Conservation (phyloP, 176 grass and related monocot genomes). For the Carex cristatella region DNA sequence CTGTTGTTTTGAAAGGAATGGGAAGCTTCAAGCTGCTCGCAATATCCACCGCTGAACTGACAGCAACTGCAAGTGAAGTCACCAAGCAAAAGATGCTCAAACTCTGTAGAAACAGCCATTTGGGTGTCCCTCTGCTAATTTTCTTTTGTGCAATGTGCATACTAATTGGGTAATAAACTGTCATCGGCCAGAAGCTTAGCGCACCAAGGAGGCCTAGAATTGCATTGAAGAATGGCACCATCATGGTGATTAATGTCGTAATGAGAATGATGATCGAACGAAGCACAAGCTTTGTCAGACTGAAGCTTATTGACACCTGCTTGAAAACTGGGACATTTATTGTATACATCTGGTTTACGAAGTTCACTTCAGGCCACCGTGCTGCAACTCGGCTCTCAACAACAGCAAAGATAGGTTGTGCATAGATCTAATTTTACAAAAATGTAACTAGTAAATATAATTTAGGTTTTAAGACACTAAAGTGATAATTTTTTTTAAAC, state of each 20-base stretch:
- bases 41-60: conserved; percentile 70
- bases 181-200: conserved; percentile 78
- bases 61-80: conserved; percentile 55
- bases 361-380: conserved; percentile 61
- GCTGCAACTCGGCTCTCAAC: conserved; percentile 52
- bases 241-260: conserved; percentile 66
- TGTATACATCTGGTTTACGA: conserved; percentile 59
- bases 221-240: conserved; percentile 79
- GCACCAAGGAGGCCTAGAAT: conserved; percentile 84
- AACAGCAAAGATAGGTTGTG: conserved; percentile 71
- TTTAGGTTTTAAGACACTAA: not conserved
- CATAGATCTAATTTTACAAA: conserved; percentile 43
- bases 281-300: conserved; percentile 56
- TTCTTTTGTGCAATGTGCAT: conserved; percentile 61
- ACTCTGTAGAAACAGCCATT: conserved; percentile 66
- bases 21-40: conserved; percentile 60
- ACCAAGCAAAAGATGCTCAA: conserved; percentile 76
- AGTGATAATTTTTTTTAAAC: not conserved
- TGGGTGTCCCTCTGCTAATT: conserved; percentile 31
- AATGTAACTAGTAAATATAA: not conserved
- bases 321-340: conserved; percentile 34
- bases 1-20: conserved; percentile 41
- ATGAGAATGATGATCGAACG: conserved; percentile 63
- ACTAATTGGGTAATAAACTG: conserved; percentile 77
- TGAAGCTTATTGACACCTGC: conserved; percentile 27